A percentile compares a stretch with the other conserved stretches of the same genome.
phyloP scores from a whole-genome alignment of 148 eudicot genomes.

The Chenopodium suecicum region DNA sequence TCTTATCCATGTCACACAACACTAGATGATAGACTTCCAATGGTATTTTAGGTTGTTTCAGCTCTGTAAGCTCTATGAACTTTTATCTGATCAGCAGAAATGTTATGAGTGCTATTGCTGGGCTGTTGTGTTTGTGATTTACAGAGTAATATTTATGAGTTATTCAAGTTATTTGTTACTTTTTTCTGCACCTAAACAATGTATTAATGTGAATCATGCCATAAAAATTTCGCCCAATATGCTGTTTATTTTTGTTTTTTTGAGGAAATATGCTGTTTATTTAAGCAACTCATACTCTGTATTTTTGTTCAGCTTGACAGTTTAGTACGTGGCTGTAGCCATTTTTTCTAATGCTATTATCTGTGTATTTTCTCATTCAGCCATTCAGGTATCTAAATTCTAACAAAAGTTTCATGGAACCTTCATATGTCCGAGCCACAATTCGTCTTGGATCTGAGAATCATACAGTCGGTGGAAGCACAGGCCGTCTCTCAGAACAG shows the following conservation, averaged over 20 bases:
- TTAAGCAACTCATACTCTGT: too few relatives aligned
- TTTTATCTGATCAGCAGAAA: neutral
- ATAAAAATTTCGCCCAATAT: neutral
- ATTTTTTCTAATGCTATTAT: too few relatives aligned
- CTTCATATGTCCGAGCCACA: slow-evolving; percentile 47
- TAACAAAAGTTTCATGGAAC: slow-evolving; percentile 43
- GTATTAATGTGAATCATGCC: neutral
- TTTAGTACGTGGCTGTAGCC: neutral
- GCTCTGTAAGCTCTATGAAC: neutral
- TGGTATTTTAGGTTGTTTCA: neutral
- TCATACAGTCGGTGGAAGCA: slow-evolving; percentile 38
- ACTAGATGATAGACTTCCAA: neutral
- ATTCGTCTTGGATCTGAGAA: slow-evolving; percentile 73
- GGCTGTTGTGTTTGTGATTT: neutral
- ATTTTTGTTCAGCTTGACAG: neutral
- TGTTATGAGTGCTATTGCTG: neutral
- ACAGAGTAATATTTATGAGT: neutral
- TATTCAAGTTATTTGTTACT: neutral
- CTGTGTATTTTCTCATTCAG: slow-evolving; percentile 13
- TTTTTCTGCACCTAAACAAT: neutral
- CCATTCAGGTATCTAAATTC: slow-evolving; percentile 12
- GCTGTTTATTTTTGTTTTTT: too few relatives aligned
- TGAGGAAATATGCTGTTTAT: too few relatives aligned
- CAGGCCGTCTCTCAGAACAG: slow-evolving; percentile 63
- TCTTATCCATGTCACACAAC: neutral